A percentile compares a stretch with the other conserved stretches of the same genome.
Evolutionary conservation across 257 asterid genomes (phyloP).

Genomic region (Euphrasia confusa): DNA sequence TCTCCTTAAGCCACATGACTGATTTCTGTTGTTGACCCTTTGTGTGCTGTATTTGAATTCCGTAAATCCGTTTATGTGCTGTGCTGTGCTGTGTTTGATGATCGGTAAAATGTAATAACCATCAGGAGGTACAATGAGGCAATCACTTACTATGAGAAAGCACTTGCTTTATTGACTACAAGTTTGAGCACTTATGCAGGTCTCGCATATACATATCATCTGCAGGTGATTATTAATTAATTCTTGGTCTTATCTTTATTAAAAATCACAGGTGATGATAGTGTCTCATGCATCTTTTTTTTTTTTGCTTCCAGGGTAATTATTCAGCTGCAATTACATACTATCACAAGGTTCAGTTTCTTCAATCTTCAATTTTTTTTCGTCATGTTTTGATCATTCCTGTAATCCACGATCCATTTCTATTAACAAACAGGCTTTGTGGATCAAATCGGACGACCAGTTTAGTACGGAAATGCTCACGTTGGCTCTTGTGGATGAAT

Average conservation of each 20-base stretch:
- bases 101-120: slow-evolving; percentile 19
- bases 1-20: no score
- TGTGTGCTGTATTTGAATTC: neutral
- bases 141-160: slow-evolving; percentile 76
- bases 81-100: slow-evolving; percentile 4
- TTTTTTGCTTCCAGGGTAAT: slow-evolving; percentile 52
- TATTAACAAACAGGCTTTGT: slow-evolving; percentile 60
- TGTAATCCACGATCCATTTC: neutral
- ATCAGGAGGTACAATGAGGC: slow-evolving; percentile 91
- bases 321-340: slow-evolving; percentile 67
- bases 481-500: slow-evolving; percentile 75
- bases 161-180: slow-evolving; percentile 86
- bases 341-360: slow-evolving; percentile 77
- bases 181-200: slow-evolving; percentile 92
- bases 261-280: neutral
- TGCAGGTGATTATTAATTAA: slow-evolving; percentile 47
- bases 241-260: neutral
- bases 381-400: neutral
- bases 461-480: slow-evolving; percentile 91
- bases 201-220: slow-evolving; percentile 92
- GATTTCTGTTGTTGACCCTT: no score
- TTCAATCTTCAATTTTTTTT: neutral
- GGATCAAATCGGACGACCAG: slow-evolving; percentile 79
- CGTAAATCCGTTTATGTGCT: neutral
- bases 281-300: slow-evolving; percentile 13